Base-by-base conservation (phyloP, 2,329 filamentous ascomycete species). In the Talaromyces sp. region DNA sequence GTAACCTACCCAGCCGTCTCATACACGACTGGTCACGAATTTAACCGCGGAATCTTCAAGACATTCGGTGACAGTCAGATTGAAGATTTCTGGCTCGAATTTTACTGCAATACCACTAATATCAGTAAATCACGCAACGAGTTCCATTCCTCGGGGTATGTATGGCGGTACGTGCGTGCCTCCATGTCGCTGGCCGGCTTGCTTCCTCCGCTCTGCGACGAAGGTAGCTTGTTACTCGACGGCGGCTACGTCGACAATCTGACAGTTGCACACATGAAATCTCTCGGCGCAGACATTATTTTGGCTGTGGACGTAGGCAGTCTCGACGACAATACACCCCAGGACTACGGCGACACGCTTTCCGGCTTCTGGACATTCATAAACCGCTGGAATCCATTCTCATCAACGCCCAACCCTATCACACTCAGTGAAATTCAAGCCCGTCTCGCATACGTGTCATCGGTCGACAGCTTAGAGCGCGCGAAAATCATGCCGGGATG, bases 91-190 rank as follows among this genome's bases (percentile, higher is more conserved):
- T 99, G 95, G 95, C 85, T 99, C 11, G 93, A 97, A 70, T 99
- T 92, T 76, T 99, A 99, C 80, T 99, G 96, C 84, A 99, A 99
- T 79, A 98, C 95, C 0, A 99, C 96, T 43, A 99, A 98, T 77
- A 98, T 99, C 79, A 96, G 91, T 81, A 96, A 96, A 77, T 95
- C 91, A 67, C 87, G 94, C 22, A 88, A 88, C 3, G 95, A 99
- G 75, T 93, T 96, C 69, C 95, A 99, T 78, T 97, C 93, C 0
- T 95, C 91, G 67, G 95, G 95, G 14, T 99, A 99, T 73, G 94
- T 95, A 0, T 99, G 95, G 95, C 87, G 96, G 48, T 99, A 99
- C 72, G 91, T 99, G 27, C 87, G 95, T 54, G 95, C 95, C 0
- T 97, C 93, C 11, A 99, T 99, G 95, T 96, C 93, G 1, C 85